Conservation (phyloP, 768 basidiomycete genomes). For the Tulasnella sp. region DNA sequence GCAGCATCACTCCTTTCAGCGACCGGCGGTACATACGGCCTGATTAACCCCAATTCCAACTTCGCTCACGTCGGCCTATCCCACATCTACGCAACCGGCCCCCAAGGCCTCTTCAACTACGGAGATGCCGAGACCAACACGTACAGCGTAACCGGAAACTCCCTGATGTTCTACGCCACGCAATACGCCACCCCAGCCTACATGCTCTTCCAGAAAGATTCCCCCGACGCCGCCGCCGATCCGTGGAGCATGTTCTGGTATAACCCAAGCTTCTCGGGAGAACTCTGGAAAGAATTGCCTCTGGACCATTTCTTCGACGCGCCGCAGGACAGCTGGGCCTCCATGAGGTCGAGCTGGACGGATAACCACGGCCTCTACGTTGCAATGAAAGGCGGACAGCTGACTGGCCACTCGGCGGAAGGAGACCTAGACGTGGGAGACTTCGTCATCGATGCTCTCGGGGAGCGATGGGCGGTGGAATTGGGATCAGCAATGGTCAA, state of each 20-base stretch:
- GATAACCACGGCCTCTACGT: slow-evolving; percentile 36
- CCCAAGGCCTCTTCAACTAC: slow-evolving; percentile 31
- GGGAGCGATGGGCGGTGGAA: slow-evolving; percentile 39
- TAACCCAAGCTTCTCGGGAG: slow-evolving; percentile 35
- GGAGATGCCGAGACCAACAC: slow-evolving; percentile 42
- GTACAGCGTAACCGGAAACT: slow-evolving; percentile 41
- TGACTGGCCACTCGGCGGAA: slow-evolving; percentile 36
- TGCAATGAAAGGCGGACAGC: slow-evolving; percentile 37
- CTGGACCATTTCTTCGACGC: slow-evolving; percentile 37
- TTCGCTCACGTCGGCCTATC: slow-evolving; percentile 35
- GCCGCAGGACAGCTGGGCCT: slow-evolving; percentile 34
- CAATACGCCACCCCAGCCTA: slow-evolving; percentile 35
- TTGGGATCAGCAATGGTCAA: slow-evolving; percentile 26
- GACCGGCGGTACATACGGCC: slow-evolving; percentile 32
- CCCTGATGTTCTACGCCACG: slow-evolving; percentile 35
- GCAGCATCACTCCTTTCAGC: slow-evolving; percentile 35
- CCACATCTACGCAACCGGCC: slow-evolving; percentile 37
- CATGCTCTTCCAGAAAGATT: slow-evolving; percentile 42
- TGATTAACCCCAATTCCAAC: slow-evolving; percentile 34
- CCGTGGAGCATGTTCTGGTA: slow-evolving; percentile 40
- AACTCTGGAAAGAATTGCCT: slow-evolving; percentile 39
- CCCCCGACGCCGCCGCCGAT: slow-evolving; percentile 31
- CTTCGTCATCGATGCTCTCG: slow-evolving; percentile 40
- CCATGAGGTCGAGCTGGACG: slow-evolving; percentile 38
- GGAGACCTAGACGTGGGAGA: slow-evolving; percentile 40